Base-by-base conservation (phyloP, 805 yeast species). In the Priceomyces melissophilus region DNA sequence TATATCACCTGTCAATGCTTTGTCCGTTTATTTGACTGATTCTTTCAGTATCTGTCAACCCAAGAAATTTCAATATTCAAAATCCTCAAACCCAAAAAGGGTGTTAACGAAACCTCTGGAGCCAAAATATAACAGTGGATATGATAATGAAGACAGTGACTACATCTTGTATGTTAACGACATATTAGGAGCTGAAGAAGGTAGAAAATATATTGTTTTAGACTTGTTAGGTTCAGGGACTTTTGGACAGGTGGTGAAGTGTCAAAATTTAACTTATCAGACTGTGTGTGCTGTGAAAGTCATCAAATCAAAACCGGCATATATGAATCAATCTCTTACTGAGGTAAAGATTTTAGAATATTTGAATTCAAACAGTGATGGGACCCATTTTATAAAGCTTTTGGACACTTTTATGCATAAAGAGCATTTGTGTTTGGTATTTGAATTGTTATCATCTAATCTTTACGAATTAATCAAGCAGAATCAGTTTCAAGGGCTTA, bases 181-280 rank as follows among this genome's bases (percentile, higher is more conserved):
- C 59, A 81, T 93, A 16, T 67, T 93, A 31, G 98, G 99, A 4
- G 73, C 79, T 3, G 87, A 84, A 51, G 93, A 87, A 49, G 90
- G 87, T 43, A 73, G 90, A 40, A 85, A 87, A 57, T 91, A 90
- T 58, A 73, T 93, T 54, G 96, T 93, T 4, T 67, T 93, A 43
- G 98, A 91, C 61, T 73, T 93, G 11, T 65, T 93, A 32, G 99
- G 99, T 1, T 91, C 90, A 46, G 99, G 99, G 2, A 90, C 99
- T 1, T 93, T 93, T 71, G 99, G 99, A 8, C 98, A 93, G 65
- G 99, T 93, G 35, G 95, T 90, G 32, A 93, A 91, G 65, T 91
- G 97, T 64, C 96, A 87, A 59, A 78, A 81, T 52, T 67, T 84
- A 55, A 60, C 75, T 30, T 86, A 89, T 35, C 93, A 88, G 57